phyloP scores from a whole-genome alignment of 73 alveolate species.

The Paramecium biaurelia region DNA sequence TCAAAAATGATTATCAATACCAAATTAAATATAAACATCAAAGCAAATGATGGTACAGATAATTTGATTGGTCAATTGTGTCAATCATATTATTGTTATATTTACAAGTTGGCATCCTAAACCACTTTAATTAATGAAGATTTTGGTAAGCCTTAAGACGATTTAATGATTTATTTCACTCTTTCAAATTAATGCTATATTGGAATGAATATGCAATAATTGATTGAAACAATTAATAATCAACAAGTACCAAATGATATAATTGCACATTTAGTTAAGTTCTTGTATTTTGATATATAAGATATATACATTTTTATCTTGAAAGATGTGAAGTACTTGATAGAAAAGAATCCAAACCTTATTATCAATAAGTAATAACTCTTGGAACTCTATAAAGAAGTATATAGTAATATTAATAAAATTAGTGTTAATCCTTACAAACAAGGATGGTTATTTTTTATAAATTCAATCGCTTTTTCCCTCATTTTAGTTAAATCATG shows the following conservation, averaged over 20 bases:
- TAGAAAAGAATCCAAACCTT: neutral
- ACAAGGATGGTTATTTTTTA: neutral
- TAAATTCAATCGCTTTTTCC: neutral
- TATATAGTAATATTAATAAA: neutral
- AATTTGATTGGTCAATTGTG: neutral
- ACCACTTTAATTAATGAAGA: constrained; percentile 22
- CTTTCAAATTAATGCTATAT: constrained; percentile 29
- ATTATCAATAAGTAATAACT: neutral
- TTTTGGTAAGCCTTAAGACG: neutral
- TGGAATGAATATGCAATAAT: neutral
- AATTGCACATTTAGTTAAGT: constrained; percentile 32
- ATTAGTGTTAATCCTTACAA: constrained; percentile 11
- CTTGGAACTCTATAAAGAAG: constrained; percentile 17
- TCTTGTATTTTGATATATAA: neutral
- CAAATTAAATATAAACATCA: neutral
- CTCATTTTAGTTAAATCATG: neutral
- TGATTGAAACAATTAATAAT: neutral
- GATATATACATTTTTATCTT: neutral
- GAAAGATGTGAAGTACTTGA: constrained; percentile 24
- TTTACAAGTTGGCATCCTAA: constrained; percentile 6
- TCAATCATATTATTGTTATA: constrained; percentile 22
- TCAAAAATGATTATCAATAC: neutral
- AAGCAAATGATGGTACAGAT: neutral
- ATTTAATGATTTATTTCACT: constrained; percentile 37
- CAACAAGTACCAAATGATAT: neutral